A percentile compares a stretch with the other conserved stretches of the same genome.
These are phyloP conservation scores for Trichoderma sp. DNA, from an alignment of 2,329 filamentous ascomycete species.

Conservation along the genomic window DNA sequence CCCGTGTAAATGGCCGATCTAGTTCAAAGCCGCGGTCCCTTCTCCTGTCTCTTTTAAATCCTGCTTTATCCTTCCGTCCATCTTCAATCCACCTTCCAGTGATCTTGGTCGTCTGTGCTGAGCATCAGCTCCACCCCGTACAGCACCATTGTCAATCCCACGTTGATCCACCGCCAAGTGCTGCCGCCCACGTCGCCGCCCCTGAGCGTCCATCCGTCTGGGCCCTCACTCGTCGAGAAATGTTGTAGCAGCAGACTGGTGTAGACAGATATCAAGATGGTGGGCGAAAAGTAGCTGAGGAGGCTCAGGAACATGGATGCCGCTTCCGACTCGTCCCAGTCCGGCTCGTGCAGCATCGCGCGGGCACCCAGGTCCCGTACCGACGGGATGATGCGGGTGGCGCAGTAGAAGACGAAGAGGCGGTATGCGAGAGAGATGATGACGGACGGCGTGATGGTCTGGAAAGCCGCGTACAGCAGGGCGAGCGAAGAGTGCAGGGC, in stretches of 20 bases:
- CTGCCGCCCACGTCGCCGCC: constrained; percentile 80
- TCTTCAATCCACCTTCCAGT: constrained; percentile 86
- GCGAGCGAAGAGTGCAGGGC: constrained; percentile 82
- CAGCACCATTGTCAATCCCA: constrained; percentile 82
- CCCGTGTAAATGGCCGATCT: background rate
- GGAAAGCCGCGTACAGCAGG: constrained; percentile 87
- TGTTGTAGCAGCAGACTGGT: constrained; percentile 95
- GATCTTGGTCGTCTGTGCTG: constrained; percentile 80
- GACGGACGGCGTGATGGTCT: constrained; percentile 93
- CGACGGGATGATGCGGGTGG: constrained; percentile 92
- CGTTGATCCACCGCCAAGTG: constrained; percentile 90
- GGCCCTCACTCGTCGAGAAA: constrained; percentile 75
- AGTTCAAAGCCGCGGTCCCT: constrained; percentile 1
- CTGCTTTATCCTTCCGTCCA: background rate
- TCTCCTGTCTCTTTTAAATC: background rate
- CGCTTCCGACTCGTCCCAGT: constrained; percentile 80
- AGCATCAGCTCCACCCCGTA: constrained; percentile 91
- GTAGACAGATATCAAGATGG: constrained; percentile 92
- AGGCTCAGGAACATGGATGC: constrained; percentile 80
- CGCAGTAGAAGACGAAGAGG: constrained; percentile 92
- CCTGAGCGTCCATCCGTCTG: constrained; percentile 80
- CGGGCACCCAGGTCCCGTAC: constrained; percentile 83
- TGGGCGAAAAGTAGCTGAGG: constrained; percentile 91
- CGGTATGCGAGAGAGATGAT: constrained; percentile 94
- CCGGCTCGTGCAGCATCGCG: constrained; percentile 80